Base-by-base conservation (phyloP, 1,284 basidiomycete species). In the Cutaneotrichosporon dermatis region DNA sequence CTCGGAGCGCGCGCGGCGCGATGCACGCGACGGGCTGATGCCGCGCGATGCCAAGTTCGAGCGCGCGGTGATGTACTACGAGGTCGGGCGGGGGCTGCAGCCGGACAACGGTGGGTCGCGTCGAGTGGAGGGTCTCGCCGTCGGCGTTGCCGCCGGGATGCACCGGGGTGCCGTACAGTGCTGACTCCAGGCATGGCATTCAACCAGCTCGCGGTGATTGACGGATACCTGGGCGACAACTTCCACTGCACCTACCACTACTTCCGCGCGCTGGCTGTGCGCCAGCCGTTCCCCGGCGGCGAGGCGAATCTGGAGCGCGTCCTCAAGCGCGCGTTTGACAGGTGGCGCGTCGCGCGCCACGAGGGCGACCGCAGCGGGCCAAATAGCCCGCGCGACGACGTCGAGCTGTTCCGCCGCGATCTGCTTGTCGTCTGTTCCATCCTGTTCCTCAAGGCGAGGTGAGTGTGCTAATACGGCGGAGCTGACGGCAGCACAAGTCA, bases 121-220 rank as follows among this genome's bases (percentile, higher is more conserved):
- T 11, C 83, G n/a, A 15, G 8, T 12, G 25, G 25, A 25, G 25
- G 25, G 25, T 25, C 25, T 25, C 25, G 25, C 25, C 25, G 25
- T 25, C 25, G 25, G 25, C 25, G 25, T 25, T 25, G 25, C 25
- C 25, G 25, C 25, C 25, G 25, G 25, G 25, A 25, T 25, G 25
- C 25, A 25, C 25, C 25, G 25, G 25, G 25, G 25, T 25, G 25
- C 25, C 25, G 25, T 25, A 25, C 4, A 6, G n/a, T 33, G 41
- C 51, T 53, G 42, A 53, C 51, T 85, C 57, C 63, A 80, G 90
- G 91, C 9, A 93, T 95, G 69, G 86, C 95, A 1, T 95, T 88
- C 44, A 95, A 98, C 73, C 94, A 98, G 77, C 85, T 99, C 35
- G 95, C 94, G 1, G 93, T 98, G 51, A 83, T 99, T 35, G 85